Conservation (phyloP, 1,284 basidiomycete genomes). For the Ganoderma sinense region DNA sequence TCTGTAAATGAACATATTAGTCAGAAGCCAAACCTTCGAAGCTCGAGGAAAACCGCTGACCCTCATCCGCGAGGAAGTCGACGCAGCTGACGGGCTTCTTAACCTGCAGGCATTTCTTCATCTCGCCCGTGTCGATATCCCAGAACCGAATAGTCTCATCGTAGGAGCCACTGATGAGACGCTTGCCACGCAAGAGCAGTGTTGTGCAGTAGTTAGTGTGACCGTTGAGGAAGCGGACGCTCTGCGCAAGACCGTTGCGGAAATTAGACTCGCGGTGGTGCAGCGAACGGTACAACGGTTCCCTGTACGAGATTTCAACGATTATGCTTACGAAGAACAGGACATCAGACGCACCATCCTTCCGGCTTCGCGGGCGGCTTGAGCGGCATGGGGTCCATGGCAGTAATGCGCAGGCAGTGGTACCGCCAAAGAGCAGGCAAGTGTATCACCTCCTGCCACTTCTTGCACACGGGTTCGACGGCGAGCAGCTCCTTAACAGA, state of each 20-base stretch:
- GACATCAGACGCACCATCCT: slow-evolving; percentile 64
- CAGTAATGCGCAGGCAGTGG: slow-evolving; percentile 78
- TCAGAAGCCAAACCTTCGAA: background rate
- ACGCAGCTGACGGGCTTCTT: slow-evolving; percentile 92
- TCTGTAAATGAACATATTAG: slow-evolving; percentile 47
- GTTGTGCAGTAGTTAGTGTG: slow-evolving; percentile 92
- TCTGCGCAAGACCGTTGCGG: slow-evolving; percentile 77
- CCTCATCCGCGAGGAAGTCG: slow-evolving; percentile 83
- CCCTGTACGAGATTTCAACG: slow-evolving; percentile 49
- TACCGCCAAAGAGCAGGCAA: slow-evolving; percentile 81
- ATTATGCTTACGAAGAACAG: background rate
- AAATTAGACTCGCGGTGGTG: slow-evolving; percentile 92
- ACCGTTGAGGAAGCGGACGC: slow-evolving; percentile 78
- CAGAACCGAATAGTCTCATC: slow-evolving; percentile 92
- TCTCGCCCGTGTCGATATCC: slow-evolving; percentile 83
- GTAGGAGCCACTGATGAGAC: slow-evolving; percentile 88
- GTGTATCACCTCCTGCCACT: slow-evolving; percentile 75
- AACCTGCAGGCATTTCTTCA: slow-evolving; percentile 81
- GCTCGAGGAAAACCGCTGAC: background rate
- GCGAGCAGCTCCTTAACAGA: slow-evolving; percentile 71
- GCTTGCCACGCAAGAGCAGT: slow-evolving; percentile 77
- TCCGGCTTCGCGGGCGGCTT: slow-evolving; percentile 66
- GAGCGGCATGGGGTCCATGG: slow-evolving; percentile 75
- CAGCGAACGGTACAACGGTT: slow-evolving; percentile 80
- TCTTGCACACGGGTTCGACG: slow-evolving; percentile 72